A percentile compares a stretch with the other conserved stretches of the same genome.
phyloP scores from a whole-genome alignment of 2,329 filamentous ascomycete species.

The Diaporthe vaccinii region DNA sequence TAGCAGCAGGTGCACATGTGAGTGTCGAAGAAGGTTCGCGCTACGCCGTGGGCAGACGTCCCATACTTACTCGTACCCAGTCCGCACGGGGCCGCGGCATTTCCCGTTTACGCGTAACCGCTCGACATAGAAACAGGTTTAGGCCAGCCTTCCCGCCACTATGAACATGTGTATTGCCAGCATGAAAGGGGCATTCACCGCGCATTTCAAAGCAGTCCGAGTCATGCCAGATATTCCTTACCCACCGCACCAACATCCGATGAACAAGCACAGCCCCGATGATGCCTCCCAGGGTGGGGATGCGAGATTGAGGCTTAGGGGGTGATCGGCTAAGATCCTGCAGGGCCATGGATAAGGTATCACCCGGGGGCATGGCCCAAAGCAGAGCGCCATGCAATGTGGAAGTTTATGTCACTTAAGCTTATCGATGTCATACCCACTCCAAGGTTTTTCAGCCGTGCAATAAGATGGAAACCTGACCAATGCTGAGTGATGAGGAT shows the following conservation, averaged over 20 bases:
- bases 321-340: neutral
- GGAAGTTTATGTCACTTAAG: constrained; percentile 29
- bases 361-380: neutral
- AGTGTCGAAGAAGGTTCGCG: neutral
- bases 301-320: constrained; percentile 29
- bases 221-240: constrained; percentile 2
- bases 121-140: constrained; percentile 19
- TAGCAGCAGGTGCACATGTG: neutral
- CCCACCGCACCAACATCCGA: constrained; percentile 1
- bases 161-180: neutral
- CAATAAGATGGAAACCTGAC: constrained; percentile 15
- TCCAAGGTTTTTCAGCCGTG: neutral
- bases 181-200: constrained; percentile 13
- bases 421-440: constrained; percentile 11
- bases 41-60: constrained; percentile 5
- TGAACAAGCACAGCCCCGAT: neutral
- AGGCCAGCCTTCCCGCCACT: neutral
- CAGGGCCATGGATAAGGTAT: constrained; percentile 4
- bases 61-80: neutral
- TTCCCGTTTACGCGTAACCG: constrained; percentile 7
- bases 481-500: constrained; percentile 20
- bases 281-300: constrained; percentile 2
- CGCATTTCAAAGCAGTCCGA: neutral
- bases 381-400: constrained; percentile 12
- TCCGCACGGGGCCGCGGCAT: neutral